Base-by-base conservation (phyloP, 1,139 yeast genomes). In the Saccharomyces uvarum region DNA sequence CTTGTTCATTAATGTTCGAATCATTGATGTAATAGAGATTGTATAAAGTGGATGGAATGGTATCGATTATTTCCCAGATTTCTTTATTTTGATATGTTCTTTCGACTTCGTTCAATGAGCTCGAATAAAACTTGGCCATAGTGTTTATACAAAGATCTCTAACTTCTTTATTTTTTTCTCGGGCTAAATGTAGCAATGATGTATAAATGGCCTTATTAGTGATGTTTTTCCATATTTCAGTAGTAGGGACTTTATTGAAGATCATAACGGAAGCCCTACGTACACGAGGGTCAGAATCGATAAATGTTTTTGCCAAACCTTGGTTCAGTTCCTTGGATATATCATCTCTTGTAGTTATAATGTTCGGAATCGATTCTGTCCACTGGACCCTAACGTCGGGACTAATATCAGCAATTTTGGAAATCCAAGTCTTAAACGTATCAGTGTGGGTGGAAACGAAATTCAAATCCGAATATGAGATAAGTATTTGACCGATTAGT, bases 1-100 rank as follows among this genome's bases (percentile, higher is more conserved):
- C 86, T 24, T 79, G 73, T n/a, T 83, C 78, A 55, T 84, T 88
- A 53, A 89, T 84, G 19, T 76, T 75, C 54, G 73, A 77, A 63
- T 88, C 91, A 67, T 89, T 88, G 59, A 90, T 86, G 65, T 88
- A 90, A 48, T 86, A 76, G 53, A 89, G 76, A 19, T 84, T 81
- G 54, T 90, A 71, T 0, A 90, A 70, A 42, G 78, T 78, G 52
- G 83, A 81, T 1, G 97, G 97, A 26, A 89, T 82, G 61, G 79
- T 77, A 3, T 74, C 71, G 24, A 82, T 73, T 16, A 82, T 63
- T 13, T 74, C 74, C 53, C 71, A 72, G 4, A 75, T 63, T 38
- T 73, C 78, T 3, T 62, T 59, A 48, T 66, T 59, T 56, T 54
- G 55, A 53, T 64, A 7, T 47, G 61, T 56, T 56, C 65, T 60